A percentile compares a stretch with the other conserved stretches of the same genome.
phyloP scores from a whole-genome alignment of 129 eudicot species.

The Tanacetum coccineum region DNA sequence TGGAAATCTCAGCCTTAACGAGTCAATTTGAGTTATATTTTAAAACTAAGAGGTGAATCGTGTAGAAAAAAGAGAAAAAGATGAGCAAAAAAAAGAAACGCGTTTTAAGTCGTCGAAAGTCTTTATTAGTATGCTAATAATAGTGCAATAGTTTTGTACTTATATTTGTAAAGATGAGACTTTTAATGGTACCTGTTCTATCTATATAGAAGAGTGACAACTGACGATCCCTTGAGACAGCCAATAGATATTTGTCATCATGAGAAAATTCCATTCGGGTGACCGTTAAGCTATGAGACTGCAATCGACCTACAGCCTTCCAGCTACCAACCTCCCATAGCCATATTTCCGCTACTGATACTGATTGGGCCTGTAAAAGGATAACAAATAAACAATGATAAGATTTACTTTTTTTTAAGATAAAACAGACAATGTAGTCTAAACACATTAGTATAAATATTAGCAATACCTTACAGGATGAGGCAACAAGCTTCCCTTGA shows the following conservation, averaged over 20 bases:
- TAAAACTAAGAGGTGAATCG: too few relatives aligned
- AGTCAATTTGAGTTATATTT: too few relatives aligned
- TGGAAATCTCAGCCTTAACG: too few relatives aligned
- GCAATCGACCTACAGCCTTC: conserved; percentile 90
- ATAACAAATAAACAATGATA: background rate
- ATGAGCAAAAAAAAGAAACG: too few relatives aligned
- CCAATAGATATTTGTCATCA: conserved; percentile 82
- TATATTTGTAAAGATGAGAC: too few relatives aligned
- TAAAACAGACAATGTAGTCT: background rate
- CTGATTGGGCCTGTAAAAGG: conserved; percentile 77
- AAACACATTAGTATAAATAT: background rate
- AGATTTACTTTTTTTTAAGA: background rate
- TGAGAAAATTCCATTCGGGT: conserved; percentile 92
- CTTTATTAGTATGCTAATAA: too few relatives aligned
- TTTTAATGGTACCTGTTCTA: conserved; percentile 42
- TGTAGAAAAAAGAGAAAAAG: too few relatives aligned
- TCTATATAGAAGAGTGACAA: conserved; percentile 71
- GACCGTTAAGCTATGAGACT: conserved; percentile 94
- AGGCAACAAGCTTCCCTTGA: conserved; percentile 85
- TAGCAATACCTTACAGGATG: conserved; percentile 87
- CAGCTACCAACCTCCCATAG: conserved; percentile 96
- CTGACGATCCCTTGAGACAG: conserved; percentile 94
- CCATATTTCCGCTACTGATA: conserved; percentile 95
- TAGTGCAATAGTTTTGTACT: too few relatives aligned
- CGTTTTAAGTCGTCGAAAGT: too few relatives aligned